These are phyloP conservation scores for Russula ochroleuca DNA, from an alignment of 768 basidiomycete genomes.

Conservation along the genomic window DNA sequence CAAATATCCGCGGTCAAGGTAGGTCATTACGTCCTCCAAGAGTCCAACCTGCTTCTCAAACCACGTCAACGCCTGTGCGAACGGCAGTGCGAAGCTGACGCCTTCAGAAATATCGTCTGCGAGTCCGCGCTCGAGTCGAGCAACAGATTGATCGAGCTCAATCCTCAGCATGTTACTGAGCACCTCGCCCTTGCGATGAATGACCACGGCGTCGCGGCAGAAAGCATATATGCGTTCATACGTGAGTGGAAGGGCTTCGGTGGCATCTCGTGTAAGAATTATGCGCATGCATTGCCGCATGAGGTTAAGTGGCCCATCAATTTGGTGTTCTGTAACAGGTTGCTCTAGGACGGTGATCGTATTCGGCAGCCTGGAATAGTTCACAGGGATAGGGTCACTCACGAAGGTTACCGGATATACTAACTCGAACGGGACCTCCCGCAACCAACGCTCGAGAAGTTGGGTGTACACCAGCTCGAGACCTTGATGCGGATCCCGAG, in stretches of 20 bases:
- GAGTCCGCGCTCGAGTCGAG: slow-evolving; percentile 41
- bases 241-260: slow-evolving; percentile 41
- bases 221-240: slow-evolving; percentile 55
- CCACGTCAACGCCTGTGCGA: slow-evolving; percentile 56
- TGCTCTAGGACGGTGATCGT: slow-evolving; percentile 24
- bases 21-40: slow-evolving; percentile 10
- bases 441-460: slow-evolving; percentile 27
- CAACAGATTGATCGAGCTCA: slow-evolving; percentile 56
- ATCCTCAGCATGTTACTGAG: slow-evolving; percentile 55
- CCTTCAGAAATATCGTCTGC: slow-evolving; percentile 29
- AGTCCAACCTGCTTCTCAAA: slow-evolving; percentile 60
- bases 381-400: slow-evolving; percentile 15
- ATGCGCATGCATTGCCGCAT: slow-evolving; percentile 39
- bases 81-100: slow-evolving; percentile 54
- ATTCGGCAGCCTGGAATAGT: neutral
- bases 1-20: slow-evolving; percentile 11
- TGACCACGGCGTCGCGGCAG: slow-evolving; percentile 52
- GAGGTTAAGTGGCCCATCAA: slow-evolving; percentile 33
- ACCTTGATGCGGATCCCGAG: slow-evolving; percentile 60
- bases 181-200: slow-evolving; percentile 50
- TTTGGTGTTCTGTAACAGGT: slow-evolving; percentile 7
- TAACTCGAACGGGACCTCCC: slow-evolving; percentile 44
- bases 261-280: slow-evolving; percentile 34
- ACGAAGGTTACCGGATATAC: slow-evolving; percentile 42
- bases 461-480: slow-evolving; percentile 31